Conservation (phyloP, 1,139 yeast genomes). For the Pneumocystis jirovecii region DNA sequence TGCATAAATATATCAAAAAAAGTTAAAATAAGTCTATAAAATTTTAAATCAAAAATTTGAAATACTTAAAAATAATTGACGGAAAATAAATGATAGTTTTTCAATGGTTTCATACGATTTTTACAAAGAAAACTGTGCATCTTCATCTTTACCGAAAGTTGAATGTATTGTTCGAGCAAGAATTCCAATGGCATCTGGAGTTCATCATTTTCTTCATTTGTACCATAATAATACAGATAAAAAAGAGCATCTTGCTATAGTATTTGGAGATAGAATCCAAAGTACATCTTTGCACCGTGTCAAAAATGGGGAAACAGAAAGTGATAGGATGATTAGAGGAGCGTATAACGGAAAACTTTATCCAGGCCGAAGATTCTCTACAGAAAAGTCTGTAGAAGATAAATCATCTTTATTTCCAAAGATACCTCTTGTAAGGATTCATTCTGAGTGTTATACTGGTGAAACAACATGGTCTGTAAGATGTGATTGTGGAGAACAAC, state of each 20-base stretch:
- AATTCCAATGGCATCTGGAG: constrained; percentile 84
- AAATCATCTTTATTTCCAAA: constrained; percentile 5
- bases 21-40: neutral
- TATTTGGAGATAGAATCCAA: constrained; percentile 82
- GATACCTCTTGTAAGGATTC: constrained; percentile 62
- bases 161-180: constrained; percentile 83
- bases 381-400: constrained; percentile 27
- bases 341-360: constrained; percentile 80
- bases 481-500: constrained; percentile 98
- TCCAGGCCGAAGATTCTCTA: constrained; percentile 70
- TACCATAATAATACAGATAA: constrained; percentile 73
- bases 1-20: neutral
- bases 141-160: constrained; percentile 43
- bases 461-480: constrained; percentile 99
- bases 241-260: constrained; percentile 94
- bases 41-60: neutral
- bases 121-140: neutral
- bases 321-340: constrained; percentile 91
- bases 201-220: constrained; percentile 81
- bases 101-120: neutral
- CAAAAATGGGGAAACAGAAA: constrained; percentile 63
- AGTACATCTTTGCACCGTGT: constrained; percentile 54
- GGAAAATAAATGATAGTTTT: neutral
- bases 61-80: neutral
- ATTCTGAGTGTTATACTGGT: constrained; percentile 96